These are phyloP conservation scores for Neohortaea acidophila DNA, from an alignment of 495 filamentous ascomycete genomes.

Conservation along the genomic window DNA sequence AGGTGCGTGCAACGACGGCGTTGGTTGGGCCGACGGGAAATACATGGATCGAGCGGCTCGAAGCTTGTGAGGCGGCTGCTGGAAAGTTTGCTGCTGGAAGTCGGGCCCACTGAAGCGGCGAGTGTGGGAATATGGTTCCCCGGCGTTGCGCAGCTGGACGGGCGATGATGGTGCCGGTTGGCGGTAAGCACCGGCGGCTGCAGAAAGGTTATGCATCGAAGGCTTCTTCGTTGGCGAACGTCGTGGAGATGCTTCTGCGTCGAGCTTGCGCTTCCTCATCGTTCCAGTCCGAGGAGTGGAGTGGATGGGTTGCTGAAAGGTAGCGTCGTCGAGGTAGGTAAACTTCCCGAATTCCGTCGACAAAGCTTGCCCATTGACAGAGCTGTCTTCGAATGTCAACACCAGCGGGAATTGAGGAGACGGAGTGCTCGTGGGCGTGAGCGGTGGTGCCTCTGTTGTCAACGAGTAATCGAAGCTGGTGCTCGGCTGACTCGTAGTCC, in stretches of 20 bases:
- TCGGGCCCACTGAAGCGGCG: conserved; percentile 19
- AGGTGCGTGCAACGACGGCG: conserved; percentile 6
- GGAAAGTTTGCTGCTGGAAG: conserved; percentile 8
- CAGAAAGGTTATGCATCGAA: conserved; percentile 29
- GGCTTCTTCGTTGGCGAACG: conserved; percentile 33
- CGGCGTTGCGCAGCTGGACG: conserved; percentile 14
- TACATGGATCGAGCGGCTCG: too few relatives aligned
- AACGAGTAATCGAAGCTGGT: too few relatives aligned
- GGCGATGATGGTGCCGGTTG: conserved; percentile 14
- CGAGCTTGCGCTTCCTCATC: conserved; percentile 42
- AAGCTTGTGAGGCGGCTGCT: too few relatives aligned
- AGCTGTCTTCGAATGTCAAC: conserved; percentile 39
- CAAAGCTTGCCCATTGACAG: conserved; percentile 6
- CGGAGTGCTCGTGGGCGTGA: conserved; percentile 47
- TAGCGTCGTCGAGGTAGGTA: conserved; percentile 58
- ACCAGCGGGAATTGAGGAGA: conserved; percentile 59
- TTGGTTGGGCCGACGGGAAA: conserved; percentile 6
- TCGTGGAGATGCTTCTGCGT: conserved; percentile 32
- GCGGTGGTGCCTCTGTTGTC: conserved; percentile 56
- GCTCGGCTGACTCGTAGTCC: too few relatives aligned
- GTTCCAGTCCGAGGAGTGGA: conserved; percentile 21
- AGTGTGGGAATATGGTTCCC: conserved; percentile 17
- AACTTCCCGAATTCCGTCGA: conserved; percentile 45
- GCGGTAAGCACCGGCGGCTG: conserved; percentile 28
- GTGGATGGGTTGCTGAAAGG: conserved; percentile 18